Percentiles rank a stretch among this genome's conserved stretches.
Evolutionary conservation across 768 basidiomycete species (phyloP).

Genomic region (Nevesoporus exiguus): DNA sequence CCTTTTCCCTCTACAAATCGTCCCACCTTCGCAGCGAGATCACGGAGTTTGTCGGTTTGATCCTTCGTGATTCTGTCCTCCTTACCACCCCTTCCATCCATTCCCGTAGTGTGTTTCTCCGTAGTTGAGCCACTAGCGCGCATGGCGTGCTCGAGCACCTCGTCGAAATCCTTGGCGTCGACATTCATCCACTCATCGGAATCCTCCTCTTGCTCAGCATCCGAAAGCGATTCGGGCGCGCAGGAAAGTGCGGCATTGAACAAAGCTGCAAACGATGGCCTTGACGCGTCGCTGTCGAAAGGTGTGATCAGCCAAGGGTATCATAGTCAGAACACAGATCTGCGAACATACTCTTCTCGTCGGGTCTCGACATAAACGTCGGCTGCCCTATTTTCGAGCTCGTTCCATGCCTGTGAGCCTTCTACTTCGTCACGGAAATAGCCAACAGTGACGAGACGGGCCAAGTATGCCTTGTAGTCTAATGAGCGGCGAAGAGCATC

Average conservation of each 20-base stretch:
- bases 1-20: constrained; percentile 90
- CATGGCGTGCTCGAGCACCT: constrained; percentile 52
- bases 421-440: constrained; percentile 80
- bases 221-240: constrained; percentile 30
- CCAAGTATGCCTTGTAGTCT: constrained; percentile 69
- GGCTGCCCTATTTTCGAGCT: constrained; percentile 68
- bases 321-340: not conserved
- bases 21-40: constrained; percentile 82
- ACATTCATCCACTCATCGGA: constrained; percentile 86
- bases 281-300: constrained; percentile 47
- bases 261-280: constrained; percentile 72
- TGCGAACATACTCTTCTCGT: constrained; percentile 59
- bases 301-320: constrained; percentile 2
- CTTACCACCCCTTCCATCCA: constrained; percentile 35
- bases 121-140: constrained; percentile 10
- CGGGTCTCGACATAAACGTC: constrained; percentile 60
- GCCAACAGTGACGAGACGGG: constrained; percentile 56
- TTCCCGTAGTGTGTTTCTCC: constrained; percentile 46
- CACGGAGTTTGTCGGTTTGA: constrained; percentile 67
- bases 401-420: constrained; percentile 75
- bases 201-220: constrained; percentile 49
- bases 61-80: constrained; percentile 51
- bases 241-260: constrained; percentile 62
- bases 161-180: constrained; percentile 71
- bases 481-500: constrained; percentile 64